Evolutionary conservation across 768 basidiomycete species (phyloP), one percentile per base, ranked within the genome.

Genomic region (Amanita rimosa): DNA sequence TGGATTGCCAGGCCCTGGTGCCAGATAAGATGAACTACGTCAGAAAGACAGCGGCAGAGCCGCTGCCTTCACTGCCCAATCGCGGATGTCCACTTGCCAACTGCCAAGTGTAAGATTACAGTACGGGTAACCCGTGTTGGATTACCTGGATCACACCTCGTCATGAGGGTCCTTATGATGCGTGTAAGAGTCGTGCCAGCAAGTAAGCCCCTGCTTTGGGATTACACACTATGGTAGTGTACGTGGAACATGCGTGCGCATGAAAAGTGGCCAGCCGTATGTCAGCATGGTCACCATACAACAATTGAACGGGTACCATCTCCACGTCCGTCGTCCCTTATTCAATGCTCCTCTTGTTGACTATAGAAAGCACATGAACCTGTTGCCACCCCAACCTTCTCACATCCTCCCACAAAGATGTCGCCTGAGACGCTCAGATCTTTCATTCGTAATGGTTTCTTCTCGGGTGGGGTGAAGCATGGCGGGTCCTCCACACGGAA

Each of bases 361-460:
- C 9, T 31, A 31, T 17, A 33, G 13, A 37, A 48, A 48, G 38
- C 38, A 17, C 26, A 39, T 48, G 47, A 39, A 34, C 16, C 17
- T 19, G 16, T 7, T 43, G 27, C 17, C 34, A 17, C 16, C n/a
- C n/a, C 27, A 44, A 17, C 29, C 10, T 10, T 6, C 34, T 46
- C 10, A 11, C 45, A 26, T 27, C 34, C 24, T 16, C 14, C 33
- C 31, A 24, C 26, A 35, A 34, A 14, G 11, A 14, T 48, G 47
- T 19, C 46, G 14, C 39, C 47, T 29, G 37, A 48, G 14, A 24
- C 47, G 36, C n/a, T 39, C 5, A 48, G 31, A n/a, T 39, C 47
- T 5, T 40, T 48, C 38, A 40, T 48, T 6, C 47, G 47, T 19
- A 31, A 40, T 34, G 21, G 35, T 14, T 14, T 38, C 36, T 40